These are phyloP conservation scores for Saccharomyces kudriavzevii DNA, from an alignment of 805 yeast genomes.

Conservation along the genomic window DNA sequence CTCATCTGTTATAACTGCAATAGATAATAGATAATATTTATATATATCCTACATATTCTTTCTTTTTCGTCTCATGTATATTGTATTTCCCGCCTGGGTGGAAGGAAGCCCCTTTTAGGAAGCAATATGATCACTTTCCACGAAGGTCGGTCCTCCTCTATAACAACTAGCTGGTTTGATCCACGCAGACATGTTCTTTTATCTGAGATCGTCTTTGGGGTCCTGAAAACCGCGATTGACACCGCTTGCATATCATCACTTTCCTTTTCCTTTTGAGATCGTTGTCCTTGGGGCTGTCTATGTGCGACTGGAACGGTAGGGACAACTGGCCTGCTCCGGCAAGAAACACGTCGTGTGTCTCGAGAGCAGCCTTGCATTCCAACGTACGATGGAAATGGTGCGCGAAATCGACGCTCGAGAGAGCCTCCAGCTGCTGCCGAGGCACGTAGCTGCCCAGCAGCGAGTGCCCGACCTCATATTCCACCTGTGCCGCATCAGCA, in stretches of 20 bases:
- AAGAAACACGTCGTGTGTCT: constrained; percentile 18
- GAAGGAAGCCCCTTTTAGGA: not conserved
- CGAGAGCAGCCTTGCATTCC: constrained; percentile 25
- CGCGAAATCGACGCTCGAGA: constrained; percentile 29
- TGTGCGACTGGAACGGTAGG: constrained; percentile 1
- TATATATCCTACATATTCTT: not conserved
- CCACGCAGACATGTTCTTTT: constrained; percentile 15
- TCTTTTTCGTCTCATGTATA: not conserved
- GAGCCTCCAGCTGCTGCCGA: constrained; percentile 23
- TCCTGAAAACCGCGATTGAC: constrained; percentile 21
- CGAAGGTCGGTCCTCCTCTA: not conserved
- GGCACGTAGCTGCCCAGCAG: constrained; percentile 31
- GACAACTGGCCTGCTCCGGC: constrained; percentile 8
- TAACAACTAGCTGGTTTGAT: not conserved
- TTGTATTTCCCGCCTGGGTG: not conserved
- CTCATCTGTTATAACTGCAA: not conserved
- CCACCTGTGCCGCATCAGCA: constrained; percentile 18
- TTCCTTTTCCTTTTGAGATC: constrained; percentile 9
- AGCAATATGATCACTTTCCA: not conserved
- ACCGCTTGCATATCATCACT: constrained; percentile 22
- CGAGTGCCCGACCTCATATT: constrained; percentile 26
- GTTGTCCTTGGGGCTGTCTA: constrained; percentile 5
- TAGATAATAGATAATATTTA: not conserved
- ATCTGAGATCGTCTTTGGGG: constrained; percentile 15
- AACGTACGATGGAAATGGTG: constrained; percentile 25